These are phyloP conservation scores for Baudoinia panamericana DNA, from an alignment of 495 filamentous ascomycete species.

Conservation along the genomic window DNA sequence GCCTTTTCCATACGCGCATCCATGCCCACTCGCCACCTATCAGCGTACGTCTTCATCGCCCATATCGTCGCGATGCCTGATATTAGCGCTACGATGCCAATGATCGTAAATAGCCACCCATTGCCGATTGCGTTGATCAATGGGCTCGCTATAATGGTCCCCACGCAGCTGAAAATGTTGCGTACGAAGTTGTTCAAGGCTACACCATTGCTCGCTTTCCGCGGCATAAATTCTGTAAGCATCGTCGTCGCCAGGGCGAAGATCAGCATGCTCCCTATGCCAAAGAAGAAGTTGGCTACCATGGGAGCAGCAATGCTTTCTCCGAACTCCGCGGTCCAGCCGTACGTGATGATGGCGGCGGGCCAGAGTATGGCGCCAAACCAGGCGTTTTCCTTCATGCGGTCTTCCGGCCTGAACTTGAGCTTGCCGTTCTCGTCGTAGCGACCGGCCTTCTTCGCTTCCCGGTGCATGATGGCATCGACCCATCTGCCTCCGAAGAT, in stretches of 20 bases:
- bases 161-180: constrained; percentile 76
- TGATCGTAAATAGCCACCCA: constrained; percentile 77
- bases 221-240: constrained; percentile 69
- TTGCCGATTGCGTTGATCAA: constrained; percentile 71
- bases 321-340: constrained; percentile 47
- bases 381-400: constrained; percentile 83
- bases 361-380: constrained; percentile 67
- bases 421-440: constrained; percentile 58
- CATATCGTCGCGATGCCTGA: constrained; percentile 41
- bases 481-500: constrained; percentile 74
- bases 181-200: constrained; percentile 74
- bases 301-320: constrained; percentile 33
- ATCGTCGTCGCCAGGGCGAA: constrained; percentile 40
- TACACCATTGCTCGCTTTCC: constrained; percentile 57
- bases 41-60: constrained; percentile 51
- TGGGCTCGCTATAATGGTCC: constrained; percentile 59
- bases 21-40: constrained; percentile 58
- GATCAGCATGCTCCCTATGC: constrained; percentile 77
- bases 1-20: constrained; percentile 33
- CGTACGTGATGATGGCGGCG: constrained; percentile 50
- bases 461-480: constrained; percentile 76
- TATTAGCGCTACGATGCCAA: constrained; percentile 51
- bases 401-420: constrained; percentile 69
- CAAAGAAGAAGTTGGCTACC: constrained; percentile 82
- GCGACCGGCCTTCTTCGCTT: constrained; percentile 56